These are phyloP conservation scores for Physcia stellaris DNA, from an alignment of 495 filamentous ascomycete genomes.

Conservation along the genomic window DNA sequence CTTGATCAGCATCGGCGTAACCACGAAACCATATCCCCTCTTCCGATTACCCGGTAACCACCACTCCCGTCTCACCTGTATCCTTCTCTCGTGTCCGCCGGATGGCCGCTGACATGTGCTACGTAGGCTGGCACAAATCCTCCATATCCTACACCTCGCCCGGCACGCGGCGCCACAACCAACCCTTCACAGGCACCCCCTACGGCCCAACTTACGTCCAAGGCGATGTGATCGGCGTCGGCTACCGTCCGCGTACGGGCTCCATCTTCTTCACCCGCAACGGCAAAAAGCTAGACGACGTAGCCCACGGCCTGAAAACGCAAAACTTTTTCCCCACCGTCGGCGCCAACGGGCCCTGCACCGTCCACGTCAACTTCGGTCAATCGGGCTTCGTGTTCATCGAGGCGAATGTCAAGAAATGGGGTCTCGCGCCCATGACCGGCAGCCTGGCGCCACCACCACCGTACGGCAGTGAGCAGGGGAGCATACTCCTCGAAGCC, in stretches of 20 bases:
- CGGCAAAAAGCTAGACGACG: conserved; percentile 91
- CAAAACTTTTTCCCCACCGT: conserved; percentile 96
- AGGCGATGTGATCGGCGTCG: conserved; percentile 91
- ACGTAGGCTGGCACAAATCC: conserved; percentile 82
- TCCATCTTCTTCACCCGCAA: conserved; percentile 97
- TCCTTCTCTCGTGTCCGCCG: too few species aligned
- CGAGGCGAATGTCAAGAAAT: conserved; percentile 98
- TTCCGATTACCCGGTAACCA: conserved; percentile 80
- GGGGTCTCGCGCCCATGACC: conserved; percentile 92
- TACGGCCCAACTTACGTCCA: conserved; percentile 79
- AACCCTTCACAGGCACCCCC: conserved; percentile 60
- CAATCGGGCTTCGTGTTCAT: conserved; percentile 98
- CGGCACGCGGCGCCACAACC: conserved; percentile 77
- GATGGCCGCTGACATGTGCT: too few species aligned
- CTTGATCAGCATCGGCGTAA: conserved; percentile 75
- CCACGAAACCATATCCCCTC: conserved; percentile 91
- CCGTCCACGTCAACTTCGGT: conserved; percentile 92
- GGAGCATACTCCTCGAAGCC: conserved; percentile 84
- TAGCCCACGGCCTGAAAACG: conserved; percentile 79
- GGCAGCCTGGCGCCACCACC: conserved; percentile 90
- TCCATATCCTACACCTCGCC: conserved; percentile 83
- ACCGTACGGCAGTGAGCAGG: conserved; percentile 91
- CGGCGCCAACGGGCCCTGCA: conserved; percentile 84
- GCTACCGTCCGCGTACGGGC: conserved; percentile 86
- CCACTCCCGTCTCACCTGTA: background rate